Evolutionary conservation across 2,329 filamentous ascomycete species (phyloP), one percentile per base, ranked within the genome.

Genomic region (Fusarium sterilihyphosum): DNA sequence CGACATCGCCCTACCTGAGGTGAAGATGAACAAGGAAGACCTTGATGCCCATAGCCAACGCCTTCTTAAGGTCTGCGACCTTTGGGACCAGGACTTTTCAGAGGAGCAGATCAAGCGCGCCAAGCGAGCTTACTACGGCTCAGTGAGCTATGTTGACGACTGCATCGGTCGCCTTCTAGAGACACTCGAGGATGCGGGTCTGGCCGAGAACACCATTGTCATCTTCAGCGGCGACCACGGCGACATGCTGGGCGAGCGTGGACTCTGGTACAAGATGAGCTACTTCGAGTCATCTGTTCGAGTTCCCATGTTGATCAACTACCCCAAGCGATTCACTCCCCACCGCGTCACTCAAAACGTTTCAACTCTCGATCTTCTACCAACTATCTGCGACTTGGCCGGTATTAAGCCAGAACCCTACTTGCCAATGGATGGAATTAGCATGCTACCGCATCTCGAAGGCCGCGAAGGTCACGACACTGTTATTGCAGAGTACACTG

Each of bases 241-340:
- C 64, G 95, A 98, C 83, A 98, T 98, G 95, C 89, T 98, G 13
- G 95, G 95, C 67, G 95, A 98, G 86, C 92, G 94, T 61, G 93
- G 93, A 11, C 86, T 98, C 53, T 98, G 95, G 95, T 95, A 98
- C 87, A 98, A 98, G 88, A 98, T 98, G 95, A 94, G 91, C 80
- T 98, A 96, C 89, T 98, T 95, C 79, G 95, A 98, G 87, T 92
- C 92, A 46, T 97, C 94, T 18, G 94, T 94, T 52, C 92, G 95
- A 35, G 95, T 98, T 29, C 95, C 95, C 3, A 91, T 98, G 81
- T 87, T 98, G 74, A 89, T 98, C 81, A 92, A 94, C 82, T 91
- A 95, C 78, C 95, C 95, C 33, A 87, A 91, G 78, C 88, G 88
- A 70, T 97, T 96, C 82, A 81, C 87, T 20, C 92, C 95, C 38